phyloP scores from a whole-genome alignment of 441 rosid species.

The Populus hybrid region DNA sequence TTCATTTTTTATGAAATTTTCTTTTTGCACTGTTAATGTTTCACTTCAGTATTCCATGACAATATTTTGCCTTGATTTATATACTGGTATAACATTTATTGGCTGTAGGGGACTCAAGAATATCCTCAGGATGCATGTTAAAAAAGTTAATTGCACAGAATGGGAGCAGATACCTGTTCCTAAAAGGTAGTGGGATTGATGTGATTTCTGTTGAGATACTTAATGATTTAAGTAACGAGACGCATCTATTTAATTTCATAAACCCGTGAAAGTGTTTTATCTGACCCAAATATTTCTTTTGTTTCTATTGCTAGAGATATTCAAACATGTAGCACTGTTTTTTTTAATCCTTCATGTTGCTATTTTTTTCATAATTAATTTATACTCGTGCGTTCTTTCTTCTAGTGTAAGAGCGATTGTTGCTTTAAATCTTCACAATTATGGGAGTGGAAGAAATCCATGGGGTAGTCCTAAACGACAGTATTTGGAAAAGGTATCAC shows the following conservation, averaged over 20 bases:
- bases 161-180: slow-evolving; percentile 90
- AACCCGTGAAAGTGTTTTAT: background rate
- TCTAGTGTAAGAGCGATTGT: slow-evolving; percentile 90
- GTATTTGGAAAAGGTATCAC: slow-evolving; percentile 75
- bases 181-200: slow-evolving; percentile 56
- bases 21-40: background rate
- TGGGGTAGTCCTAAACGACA: slow-evolving; percentile 85
- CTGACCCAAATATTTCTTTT: background rate
- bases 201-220: background rate
- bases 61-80: background rate
- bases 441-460: slow-evolving; percentile 95
- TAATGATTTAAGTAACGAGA: background rate
- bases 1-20: background rate
- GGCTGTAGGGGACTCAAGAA: slow-evolving; percentile 77
- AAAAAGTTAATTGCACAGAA: slow-evolving; percentile 72
- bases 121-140: slow-evolving; percentile 70
- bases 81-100: slow-evolving; percentile 16
- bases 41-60: background rate
- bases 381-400: slow-evolving; percentile 6
- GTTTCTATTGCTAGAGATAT: background rate
- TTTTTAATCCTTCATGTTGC: background rate
- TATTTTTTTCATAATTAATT: background rate
- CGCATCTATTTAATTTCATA: background rate
- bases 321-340: background rate
- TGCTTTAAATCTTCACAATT: slow-evolving; percentile 81